Evolutionary conservation across 106 monocot genomes (phyloP).

Genomic region (Ottelia alismoides): DNA sequence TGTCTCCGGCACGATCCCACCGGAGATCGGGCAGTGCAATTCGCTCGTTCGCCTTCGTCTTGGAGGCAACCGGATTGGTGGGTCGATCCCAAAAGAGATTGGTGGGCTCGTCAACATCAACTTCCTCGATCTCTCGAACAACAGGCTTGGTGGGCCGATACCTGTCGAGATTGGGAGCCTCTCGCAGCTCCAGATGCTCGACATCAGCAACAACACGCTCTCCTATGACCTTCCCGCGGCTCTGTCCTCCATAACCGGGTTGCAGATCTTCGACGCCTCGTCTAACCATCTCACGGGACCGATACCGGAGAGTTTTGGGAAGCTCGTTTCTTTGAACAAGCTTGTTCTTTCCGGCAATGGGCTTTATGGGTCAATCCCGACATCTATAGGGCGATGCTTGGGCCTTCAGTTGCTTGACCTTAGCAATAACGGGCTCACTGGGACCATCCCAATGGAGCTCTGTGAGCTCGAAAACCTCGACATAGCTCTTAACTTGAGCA

Average conservation of each 20-base stretch:
- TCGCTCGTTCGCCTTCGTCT: conserved; percentile 71
- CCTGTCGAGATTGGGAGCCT: conserved; percentile 65
- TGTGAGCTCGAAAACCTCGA: conserved; percentile 64
- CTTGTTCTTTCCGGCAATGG: conserved; percentile 47
- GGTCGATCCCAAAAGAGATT: conserved; percentile 49
- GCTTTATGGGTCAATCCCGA: conserved; percentile 49
- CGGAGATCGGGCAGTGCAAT: conserved; percentile 56
- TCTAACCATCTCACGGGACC: conserved; percentile 47
- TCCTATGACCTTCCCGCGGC: conserved; percentile 34
- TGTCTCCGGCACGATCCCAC: conserved; percentile 68
- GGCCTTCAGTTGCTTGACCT: conserved; percentile 67
- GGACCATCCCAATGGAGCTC: conserved; percentile 56
- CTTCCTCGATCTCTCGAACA: conserved; percentile 69
- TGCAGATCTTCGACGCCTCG: conserved; percentile 71
- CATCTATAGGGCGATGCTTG: conserved; percentile 43
- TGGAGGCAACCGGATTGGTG: conserved; percentile 47
- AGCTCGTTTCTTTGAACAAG: conserved; percentile 49
- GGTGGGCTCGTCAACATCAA: conserved; percentile 39
- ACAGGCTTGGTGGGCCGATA: conserved; percentile 44
- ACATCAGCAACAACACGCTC: conserved; percentile 69
- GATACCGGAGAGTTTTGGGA: conserved; percentile 51
- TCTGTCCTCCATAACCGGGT: conserved; percentile 26
- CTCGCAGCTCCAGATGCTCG: conserved; percentile 72
- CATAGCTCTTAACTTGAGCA: conserved; percentile 76
- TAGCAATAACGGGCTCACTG: conserved; percentile 53